Evolutionary conservation across 2,329 filamentous ascomycete genomes (phyloP), one percentile per base, ranked within the genome.

Genomic region (Exophiala sp.): DNA sequence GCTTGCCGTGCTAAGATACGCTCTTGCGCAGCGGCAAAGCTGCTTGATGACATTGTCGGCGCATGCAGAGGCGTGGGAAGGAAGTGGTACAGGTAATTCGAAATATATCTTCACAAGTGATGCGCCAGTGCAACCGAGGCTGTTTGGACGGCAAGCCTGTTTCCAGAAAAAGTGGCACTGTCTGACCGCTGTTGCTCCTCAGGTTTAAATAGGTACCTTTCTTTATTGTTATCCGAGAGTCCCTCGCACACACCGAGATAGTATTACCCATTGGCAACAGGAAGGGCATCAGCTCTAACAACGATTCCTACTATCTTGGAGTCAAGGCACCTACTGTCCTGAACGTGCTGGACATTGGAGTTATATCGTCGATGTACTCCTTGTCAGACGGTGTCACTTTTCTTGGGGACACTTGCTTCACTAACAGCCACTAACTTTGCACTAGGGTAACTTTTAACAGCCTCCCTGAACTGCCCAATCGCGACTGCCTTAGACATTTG

Each of bases 1-100:
- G 83, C 82, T 66, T 90, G 89, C 65, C 91, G 88, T 64, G 88
- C 87, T 62, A 87, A 81, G 57, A 96, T 85, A 69, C 91, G 89
- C 74, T 88, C 82, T 76, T 96, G 91, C 62, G 92, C 92, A 70
- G 89, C 87, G 71, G 88, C 86, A 74, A 96, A 96, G 73, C 88
- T 88, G 68, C 80, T 75, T 51, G 78, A 77, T 61, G 75, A 79
- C 79, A 82, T 81, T 61, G 65, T 69, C 16, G 12, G 39, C 21
- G 51, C 54, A 56, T 56, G 24, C 41, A 21, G 34, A 38, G 10
- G 8, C 6, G 20, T 14, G 32, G 10, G 42, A 46, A 29, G 33
- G 18, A 24, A 39, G 44, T 21, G 24, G 29, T 43, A 5, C n/a
- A 16, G 40, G 24, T 12, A 42, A 32, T 29, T 6, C 20, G 21